phyloP scores from a whole-genome alignment of 202 grass and related monocot genomes.

The Carex sylvatica region DNA sequence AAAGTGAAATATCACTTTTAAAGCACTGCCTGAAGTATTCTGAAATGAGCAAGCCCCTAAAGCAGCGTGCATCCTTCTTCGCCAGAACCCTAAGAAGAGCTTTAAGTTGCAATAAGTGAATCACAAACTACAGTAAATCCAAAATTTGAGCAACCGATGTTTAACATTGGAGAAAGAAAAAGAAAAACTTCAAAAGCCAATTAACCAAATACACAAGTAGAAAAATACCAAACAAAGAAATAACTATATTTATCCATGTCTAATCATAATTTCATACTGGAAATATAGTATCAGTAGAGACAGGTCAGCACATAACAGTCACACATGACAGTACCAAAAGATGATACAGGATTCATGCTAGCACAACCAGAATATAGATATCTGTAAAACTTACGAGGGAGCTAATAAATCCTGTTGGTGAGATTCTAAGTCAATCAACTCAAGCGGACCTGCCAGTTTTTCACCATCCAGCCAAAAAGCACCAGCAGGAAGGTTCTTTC shows the following conservation, averaged over 20 bases:
- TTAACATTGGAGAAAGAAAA: neutral
- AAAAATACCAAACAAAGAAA: neutral
- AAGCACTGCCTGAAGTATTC: conserved; percentile 93
- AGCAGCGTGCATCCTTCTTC: conserved; percentile 54
- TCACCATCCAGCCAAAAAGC: conserved; percentile 63
- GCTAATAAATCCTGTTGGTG: conserved; percentile 46
- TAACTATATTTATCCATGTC: neutral
- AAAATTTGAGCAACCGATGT: neutral
- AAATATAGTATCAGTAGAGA: neutral
- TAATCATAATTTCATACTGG: neutral
- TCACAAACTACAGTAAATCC: conserved; percentile 4
- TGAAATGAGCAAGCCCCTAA: conserved; percentile 48
- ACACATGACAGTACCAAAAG: neutral
- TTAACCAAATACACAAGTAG: neutral
- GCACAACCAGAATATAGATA: neutral
- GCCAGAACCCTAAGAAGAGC: conserved; percentile 38
- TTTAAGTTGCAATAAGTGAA: conserved; percentile 20
- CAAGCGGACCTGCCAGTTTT: conserved; percentile 22
- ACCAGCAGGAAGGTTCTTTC: conserved; percentile 82
- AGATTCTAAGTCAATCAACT: conserved; percentile 50
- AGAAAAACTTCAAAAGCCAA: neutral
- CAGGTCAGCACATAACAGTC: neutral
- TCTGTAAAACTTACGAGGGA: conserved; percentile 51
- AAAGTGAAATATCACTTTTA: conserved; percentile 46
- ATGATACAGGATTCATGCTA: neutral